Evolutionary conservation across 2,329 filamentous ascomycete genomes (phyloP).

Genomic region (Sclerotinia sclerotiorum): DNA sequence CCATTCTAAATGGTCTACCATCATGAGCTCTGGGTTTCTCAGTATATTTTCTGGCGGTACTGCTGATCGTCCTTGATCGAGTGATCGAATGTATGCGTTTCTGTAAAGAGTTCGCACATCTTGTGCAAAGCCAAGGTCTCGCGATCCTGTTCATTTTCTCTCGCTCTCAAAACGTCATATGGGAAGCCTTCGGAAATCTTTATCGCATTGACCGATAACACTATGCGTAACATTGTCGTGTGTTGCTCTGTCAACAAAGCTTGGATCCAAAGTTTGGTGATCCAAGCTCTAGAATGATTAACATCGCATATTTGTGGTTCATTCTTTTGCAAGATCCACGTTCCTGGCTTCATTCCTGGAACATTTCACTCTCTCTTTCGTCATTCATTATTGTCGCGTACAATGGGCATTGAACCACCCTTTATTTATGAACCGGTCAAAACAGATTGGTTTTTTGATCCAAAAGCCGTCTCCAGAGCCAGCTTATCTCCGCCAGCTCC

Average conservation of each 20-base stretch:
- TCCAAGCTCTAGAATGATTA: constrained; percentile 14
- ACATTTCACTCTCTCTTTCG: constrained; percentile 11
- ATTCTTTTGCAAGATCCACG: constrained; percentile 28
- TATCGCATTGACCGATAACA: constrained; percentile 27
- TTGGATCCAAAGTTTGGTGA: constrained; percentile 20
- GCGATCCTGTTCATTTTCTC: constrained; percentile 33
- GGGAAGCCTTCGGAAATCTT: constrained; percentile 26
- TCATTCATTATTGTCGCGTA: constrained; percentile 36
- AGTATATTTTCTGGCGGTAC: constrained; percentile 31
- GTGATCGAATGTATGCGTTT: not conserved
- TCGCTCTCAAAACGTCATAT: constrained; percentile 27
- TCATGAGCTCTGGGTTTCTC: constrained; percentile 32
- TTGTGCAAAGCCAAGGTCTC: constrained; percentile 35
- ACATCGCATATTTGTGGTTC: constrained; percentile 27
- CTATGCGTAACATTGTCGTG: constrained; percentile 13
- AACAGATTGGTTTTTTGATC: constrained; percentile 68
- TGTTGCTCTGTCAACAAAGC: constrained; percentile 41
- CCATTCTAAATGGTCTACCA: constrained; percentile 67
- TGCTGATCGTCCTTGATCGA: constrained; percentile 6
- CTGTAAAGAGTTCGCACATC: constrained; percentile 31
- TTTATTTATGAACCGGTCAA: constrained; percentile 66
- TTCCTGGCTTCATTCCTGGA: constrained; percentile 30
- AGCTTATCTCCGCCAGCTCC: constrained; percentile 62
- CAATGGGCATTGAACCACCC: constrained; percentile 59
- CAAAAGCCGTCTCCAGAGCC: constrained; percentile 79